Conservation (phyloP, 345 rosid species). For the Rubroshorea leprosula region DNA sequence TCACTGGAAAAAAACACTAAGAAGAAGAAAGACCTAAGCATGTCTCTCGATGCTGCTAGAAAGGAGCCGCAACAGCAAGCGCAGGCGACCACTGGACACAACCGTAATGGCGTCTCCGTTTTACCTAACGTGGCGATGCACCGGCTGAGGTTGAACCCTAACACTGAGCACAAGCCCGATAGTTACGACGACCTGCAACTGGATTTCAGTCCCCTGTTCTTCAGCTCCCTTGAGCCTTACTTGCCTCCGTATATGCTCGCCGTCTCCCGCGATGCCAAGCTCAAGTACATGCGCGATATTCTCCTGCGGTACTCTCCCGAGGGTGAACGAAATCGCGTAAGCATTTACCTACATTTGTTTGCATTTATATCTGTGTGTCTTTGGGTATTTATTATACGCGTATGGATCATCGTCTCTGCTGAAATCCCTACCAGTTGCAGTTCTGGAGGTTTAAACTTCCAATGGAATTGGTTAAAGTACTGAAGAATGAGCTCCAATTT, state of each 20-base stretch:
- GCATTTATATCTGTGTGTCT: background rate
- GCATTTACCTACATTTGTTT: background rate
- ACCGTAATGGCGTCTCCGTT: slow-evolving; percentile 33
- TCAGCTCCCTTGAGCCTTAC: slow-evolving; percentile 80
- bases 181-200: slow-evolving; percentile 70
- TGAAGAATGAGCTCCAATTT: no score
- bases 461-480: no score
- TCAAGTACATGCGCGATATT: slow-evolving; percentile 58
- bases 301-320: slow-evolving; percentile 73
- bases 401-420: background rate
- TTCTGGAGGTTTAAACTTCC: background rate
- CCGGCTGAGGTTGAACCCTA: slow-evolving; percentile 55
- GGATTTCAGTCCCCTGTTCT: slow-evolving; percentile 63
- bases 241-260: slow-evolving; percentile 54
- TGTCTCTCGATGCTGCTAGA: slow-evolving; percentile 33
- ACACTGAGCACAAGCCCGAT: slow-evolving; percentile 60
- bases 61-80: slow-evolving; percentile 19
- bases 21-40: background rate
- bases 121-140: slow-evolving; percentile 21
- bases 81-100: slow-evolving; percentile 15
- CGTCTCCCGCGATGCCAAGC: slow-evolving; percentile 46
- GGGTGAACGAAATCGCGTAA: slow-evolving; percentile 69
- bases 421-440: background rate
- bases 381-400: no score
- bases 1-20: background rate